Evolutionary conservation across 345 rosid genomes (phyloP), one percentile per base, ranked within the genome.

Genomic region (Balakata baccata): DNA sequence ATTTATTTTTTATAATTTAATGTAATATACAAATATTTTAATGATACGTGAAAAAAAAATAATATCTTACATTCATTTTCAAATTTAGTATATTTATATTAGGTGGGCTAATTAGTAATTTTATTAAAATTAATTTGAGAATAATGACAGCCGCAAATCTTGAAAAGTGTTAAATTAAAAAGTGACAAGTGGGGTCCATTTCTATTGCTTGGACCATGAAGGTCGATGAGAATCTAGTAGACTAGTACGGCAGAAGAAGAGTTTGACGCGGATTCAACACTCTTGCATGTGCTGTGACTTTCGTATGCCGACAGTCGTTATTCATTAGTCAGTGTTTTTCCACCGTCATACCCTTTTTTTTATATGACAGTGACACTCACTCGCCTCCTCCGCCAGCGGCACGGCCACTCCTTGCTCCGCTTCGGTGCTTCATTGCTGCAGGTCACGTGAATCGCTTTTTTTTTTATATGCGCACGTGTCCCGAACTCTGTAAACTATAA

Each of bases 391-490:
- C 70, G 84, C 67, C 70, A 65, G 13, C 68, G 79, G 51, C 68
- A 68, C 66, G 29, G 74, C 78, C 73, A 60, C 66, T 20, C 56
- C 75, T 38, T 18, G 52, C 56, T 34, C 58, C 2, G 34, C 34
- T 29, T 29, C 34, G 12, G 52, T 29, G 34, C 34, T 29, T 29
- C 34, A 16, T 52, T 54, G 12, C 13, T 5, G 41, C 1, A 37
- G 46, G 14, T 64, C 84, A 78, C 74, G 82, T 75, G 80, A 74
- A 45, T 59, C 49, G 17, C 68, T n/a, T n/a, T n/a, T n/a, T n/a
- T n/a, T n/a, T n/a, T n/a, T n/a, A n/a, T n/a, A 29, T 29, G 34
- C 34, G 34, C 34, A 29, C 34, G 34, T 29, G 34, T 29, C 34
- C 34, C 34, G 1, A 2, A 1, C 1, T 29, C 1, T 29, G 34